Evolutionary conservation across 106 monocot genomes (phyloP), one percentile per base, ranked within the genome.

Genomic region (Dioscorea zingiberensis): DNA sequence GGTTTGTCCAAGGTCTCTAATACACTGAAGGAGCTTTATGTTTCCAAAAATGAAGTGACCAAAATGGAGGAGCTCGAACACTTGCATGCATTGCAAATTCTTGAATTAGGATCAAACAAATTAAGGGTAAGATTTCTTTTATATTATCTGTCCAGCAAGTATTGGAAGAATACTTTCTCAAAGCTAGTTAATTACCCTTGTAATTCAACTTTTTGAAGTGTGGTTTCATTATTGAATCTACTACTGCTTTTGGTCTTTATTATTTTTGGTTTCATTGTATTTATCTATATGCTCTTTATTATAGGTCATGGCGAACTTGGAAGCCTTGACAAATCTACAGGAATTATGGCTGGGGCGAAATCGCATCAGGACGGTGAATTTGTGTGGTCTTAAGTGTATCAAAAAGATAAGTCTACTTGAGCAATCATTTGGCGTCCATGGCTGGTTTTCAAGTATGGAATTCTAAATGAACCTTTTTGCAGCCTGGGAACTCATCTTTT

Each of bases 81-180:
- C 60, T 73, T 97, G 64, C 83, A 75, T 77, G 70, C 69, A 24
- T 62, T 91, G 51, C 71, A 79, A 64, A 97, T 91, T 67, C 85
- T 91, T 69, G 91, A 97, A 80, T 91, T 97, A 77, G 95, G 95
- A 54, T 88, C 91, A 73, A 97, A 97, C 65, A 73, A 68, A 72
- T 74, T 97, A 61, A 81, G 85, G 70, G 94, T 91, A 58, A 88
- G 87, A 38, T 38, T 38, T 38, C 38, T 2, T 6, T 10, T 38
- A 38, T 6, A 38, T 38, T 38, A 8, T 6, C 10, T 10, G 6
- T 10, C 38, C 38, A 38, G 38, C 0, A 38, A 38, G 38, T 38
- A 8, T 38, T 38, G 38, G 38, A 38, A 38, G 38, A 6, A 0
- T 38, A 38, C 4, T 38, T 38, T 38, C 38, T 38, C 38, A 38